Evolutionary conservation across 1,284 basidiomycete genomes (phyloP).

Genomic region (Paramarasmius palmivorus): DNA sequence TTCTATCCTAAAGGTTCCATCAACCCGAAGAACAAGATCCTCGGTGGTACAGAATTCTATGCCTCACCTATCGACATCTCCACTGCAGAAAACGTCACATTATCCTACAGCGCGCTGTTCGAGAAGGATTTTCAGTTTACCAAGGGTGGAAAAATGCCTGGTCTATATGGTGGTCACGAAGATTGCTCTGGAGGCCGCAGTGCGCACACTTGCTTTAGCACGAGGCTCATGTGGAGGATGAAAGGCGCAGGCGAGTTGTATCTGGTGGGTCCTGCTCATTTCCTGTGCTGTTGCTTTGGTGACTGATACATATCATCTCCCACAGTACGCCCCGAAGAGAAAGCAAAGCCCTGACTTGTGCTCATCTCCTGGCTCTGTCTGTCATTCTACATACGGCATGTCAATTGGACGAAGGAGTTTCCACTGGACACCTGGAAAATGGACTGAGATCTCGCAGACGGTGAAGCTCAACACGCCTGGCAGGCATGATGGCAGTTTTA

Average conservation of each 20-base stretch:
- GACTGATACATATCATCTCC: slow-evolving; percentile 5
- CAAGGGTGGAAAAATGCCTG: slow-evolving; percentile 70
- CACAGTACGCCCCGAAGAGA: slow-evolving; percentile 64
- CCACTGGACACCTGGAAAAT: slow-evolving; percentile 58
- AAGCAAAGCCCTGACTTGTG: slow-evolving; percentile 62
- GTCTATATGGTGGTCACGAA: slow-evolving; percentile 66
- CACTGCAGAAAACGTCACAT: slow-evolving; percentile 49
- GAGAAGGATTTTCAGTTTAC: slow-evolving; percentile 67
- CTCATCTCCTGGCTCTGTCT: slow-evolving; percentile 54
- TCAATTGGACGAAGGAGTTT: slow-evolving; percentile 78
- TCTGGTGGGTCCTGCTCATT: slow-evolving; percentile 45
- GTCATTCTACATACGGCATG: slow-evolving; percentile 65
- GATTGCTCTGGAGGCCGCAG: slow-evolving; percentile 69
- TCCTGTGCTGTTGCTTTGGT: background rate
- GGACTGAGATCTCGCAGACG: slow-evolving; percentile 68
- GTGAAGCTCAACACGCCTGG: slow-evolving; percentile 73
- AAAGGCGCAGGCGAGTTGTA: slow-evolving; percentile 70
- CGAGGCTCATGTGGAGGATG: slow-evolving; percentile 73
- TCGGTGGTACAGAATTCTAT: slow-evolving; percentile 73
- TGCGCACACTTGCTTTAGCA: slow-evolving; percentile 69
- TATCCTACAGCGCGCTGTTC: slow-evolving; percentile 69
- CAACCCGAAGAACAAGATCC: slow-evolving; percentile 57
- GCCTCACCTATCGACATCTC: slow-evolving; percentile 54
- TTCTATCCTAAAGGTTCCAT: slow-evolving; percentile 65
- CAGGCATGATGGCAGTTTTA: slow-evolving; percentile 49